Conservation (phyloP, 495 filamentous ascomycete genomes). For the Choiromyces venosus region DNA sequence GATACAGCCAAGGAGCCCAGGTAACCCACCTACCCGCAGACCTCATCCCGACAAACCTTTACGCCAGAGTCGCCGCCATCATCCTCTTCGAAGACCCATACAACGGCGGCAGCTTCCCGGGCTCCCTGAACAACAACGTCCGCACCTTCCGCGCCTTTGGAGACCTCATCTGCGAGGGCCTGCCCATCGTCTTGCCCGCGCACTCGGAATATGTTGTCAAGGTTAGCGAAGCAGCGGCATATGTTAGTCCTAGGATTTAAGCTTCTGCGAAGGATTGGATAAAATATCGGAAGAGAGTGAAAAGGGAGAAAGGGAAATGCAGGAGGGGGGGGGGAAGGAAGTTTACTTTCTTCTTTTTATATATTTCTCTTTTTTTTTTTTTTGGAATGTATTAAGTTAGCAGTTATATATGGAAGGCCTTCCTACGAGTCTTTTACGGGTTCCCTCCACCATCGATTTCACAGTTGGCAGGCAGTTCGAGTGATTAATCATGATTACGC, state of each 20-base stretch:
- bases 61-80: not conserved
- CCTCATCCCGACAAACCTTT: not conserved
- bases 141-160: not conserved
- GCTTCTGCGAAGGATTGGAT: not conserved
- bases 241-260: not conserved
- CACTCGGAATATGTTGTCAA: not conserved
- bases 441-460: no score
- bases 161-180: not conserved
- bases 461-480: no score
- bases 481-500: not conserved
- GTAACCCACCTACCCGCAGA: not conserved
- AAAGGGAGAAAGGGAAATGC: not conserved
- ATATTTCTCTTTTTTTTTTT: not conserved
- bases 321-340: not conserved
- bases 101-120: not conserved
- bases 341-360: not conserved
- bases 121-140: slow-evolving; percentile 5
- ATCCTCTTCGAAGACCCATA: slow-evolving; percentile 6
- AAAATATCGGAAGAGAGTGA: no score
- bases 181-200: not conserved
- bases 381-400: not conserved
- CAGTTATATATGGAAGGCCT: not conserved
- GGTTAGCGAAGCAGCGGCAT: not conserved
- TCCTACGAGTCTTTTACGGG: not conserved
- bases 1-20: slow-evolving; percentile 2